These are phyloP conservation scores for Solanum dulcamara DNA, from an alignment of 257 asterid genomes.

Conservation along the genomic window DNA sequence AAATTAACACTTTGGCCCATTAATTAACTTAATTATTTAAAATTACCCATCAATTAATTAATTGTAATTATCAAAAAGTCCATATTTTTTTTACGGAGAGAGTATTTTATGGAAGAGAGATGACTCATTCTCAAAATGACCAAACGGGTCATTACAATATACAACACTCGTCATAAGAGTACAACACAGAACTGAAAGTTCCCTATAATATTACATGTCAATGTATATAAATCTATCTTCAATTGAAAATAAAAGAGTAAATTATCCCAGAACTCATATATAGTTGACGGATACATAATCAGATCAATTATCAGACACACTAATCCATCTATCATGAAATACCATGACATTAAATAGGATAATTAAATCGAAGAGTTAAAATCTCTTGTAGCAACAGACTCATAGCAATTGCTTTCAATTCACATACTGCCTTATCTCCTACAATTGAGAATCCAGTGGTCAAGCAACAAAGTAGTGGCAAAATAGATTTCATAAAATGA, in stretches of 20 bases:
- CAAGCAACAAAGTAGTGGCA: too few species aligned
- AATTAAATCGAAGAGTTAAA: background rate
- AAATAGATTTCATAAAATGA: too few species aligned
- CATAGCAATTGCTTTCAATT: background rate
- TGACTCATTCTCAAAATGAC: too few species aligned
- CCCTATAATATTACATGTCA: background rate
- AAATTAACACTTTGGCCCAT: too few species aligned
- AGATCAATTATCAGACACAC: background rate
- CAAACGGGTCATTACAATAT: too few species aligned
- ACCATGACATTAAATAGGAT: background rate
- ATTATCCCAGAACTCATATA: background rate
- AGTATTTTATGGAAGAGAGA: too few species aligned
- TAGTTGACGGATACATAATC: background rate
- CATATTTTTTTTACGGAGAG: too few species aligned
- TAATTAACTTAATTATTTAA: too few species aligned
- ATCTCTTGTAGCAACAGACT: slow-evolving; percentile 3
- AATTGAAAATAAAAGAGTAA: background rate
- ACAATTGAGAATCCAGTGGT: too few species aligned
- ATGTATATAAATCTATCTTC: background rate
- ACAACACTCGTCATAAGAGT: background rate
- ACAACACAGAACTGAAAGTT: background rate
- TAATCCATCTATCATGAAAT: background rate
- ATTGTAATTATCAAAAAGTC: too few species aligned
- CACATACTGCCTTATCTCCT: too few species aligned
- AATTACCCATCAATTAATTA: too few species aligned